Evolutionary conservation across 2,329 filamentous ascomycete species (phyloP).

Genomic region (Aspergillus quadricinctus): DNA sequence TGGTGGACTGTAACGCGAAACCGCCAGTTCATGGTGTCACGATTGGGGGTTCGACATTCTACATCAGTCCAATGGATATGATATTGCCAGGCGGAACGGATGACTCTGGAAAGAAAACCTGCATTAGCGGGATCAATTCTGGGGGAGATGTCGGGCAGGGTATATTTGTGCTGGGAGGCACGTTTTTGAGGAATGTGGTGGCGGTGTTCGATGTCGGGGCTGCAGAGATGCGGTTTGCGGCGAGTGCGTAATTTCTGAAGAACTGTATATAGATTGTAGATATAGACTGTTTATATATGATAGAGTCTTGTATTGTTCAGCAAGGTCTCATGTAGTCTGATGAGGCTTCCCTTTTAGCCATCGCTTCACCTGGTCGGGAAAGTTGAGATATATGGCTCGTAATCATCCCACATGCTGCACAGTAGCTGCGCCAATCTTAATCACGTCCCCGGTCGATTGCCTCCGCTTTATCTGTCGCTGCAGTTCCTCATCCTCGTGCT

Average conservation of each 20-base stretch:
- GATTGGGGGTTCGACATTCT: conserved; percentile 33
- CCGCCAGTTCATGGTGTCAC: conserved; percentile 40
- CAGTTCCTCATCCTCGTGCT: conserved; percentile 41
- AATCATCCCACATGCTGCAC: neutral
- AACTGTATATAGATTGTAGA: neutral
- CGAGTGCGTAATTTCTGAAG: neutral
- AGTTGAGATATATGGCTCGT: neutral
- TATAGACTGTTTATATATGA: neutral
- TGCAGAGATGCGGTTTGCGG: conserved; percentile 35
- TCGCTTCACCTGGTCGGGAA: no score
- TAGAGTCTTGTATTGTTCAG: neutral
- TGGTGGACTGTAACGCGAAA: conserved; percentile 41
- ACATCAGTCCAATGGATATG: conserved; percentile 25
- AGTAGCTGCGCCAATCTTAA: neutral
- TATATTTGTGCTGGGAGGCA: conserved; percentile 33
- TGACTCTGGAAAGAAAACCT: conserved; percentile 10
- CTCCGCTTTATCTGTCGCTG: neutral
- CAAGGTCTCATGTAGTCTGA: neutral
- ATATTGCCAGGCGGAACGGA: conserved; percentile 19
- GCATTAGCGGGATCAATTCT: conserved; percentile 15
- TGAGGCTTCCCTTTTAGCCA: no score
- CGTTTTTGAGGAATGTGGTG: conserved; percentile 48
- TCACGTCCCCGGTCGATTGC: neutral
- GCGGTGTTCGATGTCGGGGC: conserved; percentile 48
- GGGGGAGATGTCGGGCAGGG: conserved; percentile 9